Evolutionary conservation across 1,284 basidiomycete species (phyloP).

Genomic region (Schizophyllum commune): DNA sequence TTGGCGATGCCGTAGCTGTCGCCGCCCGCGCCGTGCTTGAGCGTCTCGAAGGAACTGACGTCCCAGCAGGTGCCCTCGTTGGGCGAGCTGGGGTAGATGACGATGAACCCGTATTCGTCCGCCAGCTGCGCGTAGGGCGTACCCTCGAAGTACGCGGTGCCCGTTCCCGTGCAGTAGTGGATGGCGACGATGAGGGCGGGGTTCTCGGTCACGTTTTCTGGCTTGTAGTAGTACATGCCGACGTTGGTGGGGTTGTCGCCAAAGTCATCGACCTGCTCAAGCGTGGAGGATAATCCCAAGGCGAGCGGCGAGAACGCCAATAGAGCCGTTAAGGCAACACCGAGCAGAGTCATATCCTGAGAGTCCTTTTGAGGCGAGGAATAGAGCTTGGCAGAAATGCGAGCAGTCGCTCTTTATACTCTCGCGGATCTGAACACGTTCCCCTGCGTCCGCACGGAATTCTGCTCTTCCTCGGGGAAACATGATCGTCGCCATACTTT

Average conservation of each 20-base stretch:
- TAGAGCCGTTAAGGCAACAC: background rate
- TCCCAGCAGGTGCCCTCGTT: slow-evolving; percentile 47
- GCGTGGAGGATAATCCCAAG: slow-evolving; percentile 18
- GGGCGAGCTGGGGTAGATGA: slow-evolving; percentile 38
- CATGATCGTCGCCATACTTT: background rate
- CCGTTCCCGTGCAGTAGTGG: slow-evolving; percentile 45
- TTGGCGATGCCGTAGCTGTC: slow-evolving; percentile 47
- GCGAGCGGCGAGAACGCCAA: slow-evolving; percentile 1
- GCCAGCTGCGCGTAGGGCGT: slow-evolving; percentile 40
- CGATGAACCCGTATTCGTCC: slow-evolving; percentile 31
- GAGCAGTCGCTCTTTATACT: no score
- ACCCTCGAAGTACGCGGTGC: slow-evolving; percentile 41
- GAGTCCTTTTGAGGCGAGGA: background rate
- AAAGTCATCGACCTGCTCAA: slow-evolving; percentile 31
- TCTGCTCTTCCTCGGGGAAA: background rate
- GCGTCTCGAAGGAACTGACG: slow-evolving; percentile 39
- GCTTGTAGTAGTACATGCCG: slow-evolving; percentile 33
- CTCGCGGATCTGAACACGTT: no score
- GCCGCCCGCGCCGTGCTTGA: slow-evolving; percentile 47
- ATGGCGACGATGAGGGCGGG: slow-evolving; percentile 45
- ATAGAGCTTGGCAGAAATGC: background rate
- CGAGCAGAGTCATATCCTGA: background rate
- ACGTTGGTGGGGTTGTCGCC: slow-evolving; percentile 46
- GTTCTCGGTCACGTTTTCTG: slow-evolving; percentile 29
- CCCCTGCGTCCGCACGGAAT: background rate